Base-by-base conservation (phyloP, 495 filamentous ascomycete genomes). In the Tuber microsphaerosporum region DNA sequence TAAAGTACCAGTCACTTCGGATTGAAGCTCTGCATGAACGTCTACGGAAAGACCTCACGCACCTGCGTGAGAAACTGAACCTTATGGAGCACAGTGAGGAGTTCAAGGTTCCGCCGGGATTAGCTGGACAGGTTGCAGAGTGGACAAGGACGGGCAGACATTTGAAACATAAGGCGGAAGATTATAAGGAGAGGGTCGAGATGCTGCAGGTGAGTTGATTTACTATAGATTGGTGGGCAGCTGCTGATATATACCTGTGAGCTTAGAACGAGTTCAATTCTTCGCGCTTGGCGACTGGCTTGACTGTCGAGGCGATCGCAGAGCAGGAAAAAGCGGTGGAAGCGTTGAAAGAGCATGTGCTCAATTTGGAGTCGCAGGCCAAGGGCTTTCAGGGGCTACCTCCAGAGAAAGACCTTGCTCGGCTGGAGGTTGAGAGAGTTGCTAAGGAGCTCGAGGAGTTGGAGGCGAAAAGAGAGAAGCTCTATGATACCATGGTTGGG, bases 311-410 rank as follows among this genome's bases (percentile, higher is more conserved):
- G 8, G 85, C 88, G 12, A 79, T 92, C 6, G 83, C 86, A 19
- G 84, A 83, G 41, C 83, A 87, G 74, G 86, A 89, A 74, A 82
- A 84, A n/a, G 82, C 83, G 31, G 84, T 94, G 14, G 84, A 87
- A 10, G 87, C 88, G 48, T 83, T 89, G 39, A 83, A 82, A 73
- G 87, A 88, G 20, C 84, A 83, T 42, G 85, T 91, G 70, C 86
- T 86, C 74, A 86, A 86, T 26, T 80, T 93, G 34, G 89, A 92
- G 72, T 84, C 81, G 0, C 86, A 89, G 79, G 86, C 91, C 14
- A 83, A 83, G 42, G 86, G 84, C 5, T 94, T 91, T 78, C 87
- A 89, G 75, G 89, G 91, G 12, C 81, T 97, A 75, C 91, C 93
- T 19, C 88, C 88, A 20, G 91, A 94, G 77, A 84, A 87, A 42